phyloP scores from a whole-genome alignment of 1,284 basidiomycete species.

The Boletus semigastroideus region DNA sequence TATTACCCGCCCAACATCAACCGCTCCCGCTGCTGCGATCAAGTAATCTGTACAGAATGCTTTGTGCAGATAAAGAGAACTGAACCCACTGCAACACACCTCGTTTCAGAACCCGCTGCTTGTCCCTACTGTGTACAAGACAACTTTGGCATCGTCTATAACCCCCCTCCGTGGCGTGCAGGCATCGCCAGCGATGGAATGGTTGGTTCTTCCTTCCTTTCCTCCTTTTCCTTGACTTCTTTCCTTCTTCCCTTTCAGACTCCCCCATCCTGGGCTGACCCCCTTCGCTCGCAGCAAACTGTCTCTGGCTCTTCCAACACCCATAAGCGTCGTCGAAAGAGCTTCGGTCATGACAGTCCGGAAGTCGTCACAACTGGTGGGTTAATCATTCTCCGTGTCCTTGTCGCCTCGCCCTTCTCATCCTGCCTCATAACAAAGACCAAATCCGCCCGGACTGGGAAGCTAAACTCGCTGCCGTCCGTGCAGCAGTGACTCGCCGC shows the following conservation, averaged over 20 bases:
- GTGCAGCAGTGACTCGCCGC: slow-evolving; percentile 83
- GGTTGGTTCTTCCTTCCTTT: slow-evolving; percentile 40
- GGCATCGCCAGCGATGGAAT: slow-evolving; percentile 70
- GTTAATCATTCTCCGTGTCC: slow-evolving; percentile 9
- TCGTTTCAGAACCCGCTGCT: slow-evolving; percentile 90
- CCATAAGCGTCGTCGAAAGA: slow-evolving; percentile 78
- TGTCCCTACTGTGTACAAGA: slow-evolving; percentile 98
- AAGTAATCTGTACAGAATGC: slow-evolving; percentile 98
- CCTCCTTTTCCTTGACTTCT: slow-evolving; percentile 7
- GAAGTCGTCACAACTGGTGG: slow-evolving; percentile 90
- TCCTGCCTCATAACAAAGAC: slow-evolving; percentile 48
- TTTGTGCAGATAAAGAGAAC: slow-evolving; percentile 98
- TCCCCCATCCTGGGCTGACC: slow-evolving; percentile 49
- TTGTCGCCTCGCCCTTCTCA: slow-evolving; percentile 10
- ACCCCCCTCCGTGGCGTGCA: slow-evolving; percentile 76
- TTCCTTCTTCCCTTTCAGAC: slow-evolving; percentile 24
- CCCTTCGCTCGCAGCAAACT: slow-evolving; percentile 45
- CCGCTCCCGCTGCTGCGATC: slow-evolving; percentile 95
- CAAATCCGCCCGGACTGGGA: slow-evolving; percentile 96
- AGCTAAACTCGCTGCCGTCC: slow-evolving; percentile 84
- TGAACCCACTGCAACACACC: slow-evolving; percentile 90
- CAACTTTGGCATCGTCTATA: slow-evolving; percentile 94
- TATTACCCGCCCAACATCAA: slow-evolving; percentile 97
- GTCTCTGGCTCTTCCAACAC: slow-evolving; percentile 37
- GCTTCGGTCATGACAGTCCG: slow-evolving; percentile 70